A percentile compares a stretch with the other conserved stretches of the same genome.
Conservation (phyloP, 257 asterid species). For the Plantago ovata region DNA sequence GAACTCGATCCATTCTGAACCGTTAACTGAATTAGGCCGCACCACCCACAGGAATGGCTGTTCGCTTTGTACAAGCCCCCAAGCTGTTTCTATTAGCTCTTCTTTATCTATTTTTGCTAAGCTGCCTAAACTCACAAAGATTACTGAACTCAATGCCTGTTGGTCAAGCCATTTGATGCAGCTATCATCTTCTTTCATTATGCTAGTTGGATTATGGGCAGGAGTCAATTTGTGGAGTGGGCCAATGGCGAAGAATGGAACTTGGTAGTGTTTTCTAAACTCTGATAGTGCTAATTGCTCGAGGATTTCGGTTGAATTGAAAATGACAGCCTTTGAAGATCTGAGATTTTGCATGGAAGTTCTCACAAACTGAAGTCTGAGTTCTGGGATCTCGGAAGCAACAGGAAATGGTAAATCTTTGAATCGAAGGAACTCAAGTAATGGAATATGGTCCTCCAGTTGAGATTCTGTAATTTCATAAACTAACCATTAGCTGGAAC, state of each 20-base stretch:
- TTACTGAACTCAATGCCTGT: conserved; percentile 22
- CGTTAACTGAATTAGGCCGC: conserved; percentile 11
- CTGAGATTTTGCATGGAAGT: background rate
- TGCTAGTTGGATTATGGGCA: conserved; percentile 5
- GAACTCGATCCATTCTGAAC: conserved; percentile 11
- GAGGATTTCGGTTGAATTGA: conserved; percentile 27
- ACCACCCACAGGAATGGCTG: conserved; percentile 32
- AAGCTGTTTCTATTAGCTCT: conserved; percentile 29
- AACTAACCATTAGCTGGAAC: background rate
- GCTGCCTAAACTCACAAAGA: conserved; percentile 34
- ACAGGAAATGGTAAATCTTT: conserved; percentile 22
- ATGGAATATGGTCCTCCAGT: conserved; percentile 25
- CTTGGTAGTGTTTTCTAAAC: conserved; percentile 19
- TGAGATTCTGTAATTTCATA: conserved; percentile 22
- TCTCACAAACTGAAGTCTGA: background rate
- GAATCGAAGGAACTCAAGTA: conserved; percentile 22
- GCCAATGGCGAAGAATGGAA: conserved; percentile 32
- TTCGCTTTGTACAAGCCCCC: conserved; percentile 25
- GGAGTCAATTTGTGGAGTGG: conserved; percentile 30
- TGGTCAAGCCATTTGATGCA: conserved; percentile 30
- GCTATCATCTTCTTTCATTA: conserved; percentile 17
- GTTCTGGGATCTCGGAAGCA: conserved; percentile 4
- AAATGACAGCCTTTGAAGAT: conserved; percentile 20
- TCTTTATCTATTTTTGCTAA: conserved; percentile 9
- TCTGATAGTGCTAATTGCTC: conserved; percentile 14